Evolutionary conservation across 2,329 filamentous ascomycete genomes (phyloP), one percentile per base, ranked within the genome.

Genomic region (Fonsecaea pedrosoi): DNA sequence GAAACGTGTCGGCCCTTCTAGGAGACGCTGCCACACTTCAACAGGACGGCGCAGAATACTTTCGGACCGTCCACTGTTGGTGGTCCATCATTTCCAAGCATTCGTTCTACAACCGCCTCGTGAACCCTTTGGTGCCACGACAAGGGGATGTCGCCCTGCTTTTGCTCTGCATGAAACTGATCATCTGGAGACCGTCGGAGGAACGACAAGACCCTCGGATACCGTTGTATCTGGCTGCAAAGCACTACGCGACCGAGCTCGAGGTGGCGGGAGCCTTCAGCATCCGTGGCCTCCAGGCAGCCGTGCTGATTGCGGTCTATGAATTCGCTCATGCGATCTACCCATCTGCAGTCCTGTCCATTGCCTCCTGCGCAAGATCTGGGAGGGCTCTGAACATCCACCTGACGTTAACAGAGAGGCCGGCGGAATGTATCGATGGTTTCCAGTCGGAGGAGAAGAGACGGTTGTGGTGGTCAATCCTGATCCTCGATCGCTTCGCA

Each of bases 321-420:
- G 76, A 78, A 62, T 54, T 74, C 32, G 71, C 71, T 6, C 75
- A 78, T 58, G 74, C 68, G 21, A 76, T 78, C 8, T 77, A 77
- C 64, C 77, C 75, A 8, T 71, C 74, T 34, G 76, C 76, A 34
- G 75, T 72, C 60, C 61, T 77, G 7, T 73, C 74, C 15, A 54
- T 66, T 5, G 68, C 60, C 12, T 50, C 64, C 38, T 71, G 62
- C 34, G 68, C 68, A 2, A 56, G 65, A n/a, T 54, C 69, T 12
- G 68, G 62, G 15, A 56, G 67, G 54, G 57, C 65, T 9, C 55
- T 72, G 12, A 64, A 65, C 15, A 57, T 69, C n/a, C 30, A 67
- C 64, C 37, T 55, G 34, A 63, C 38, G 6, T 37, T 35, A 40
- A 59, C 42, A 18, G 32, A 21, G 8, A 50, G 6, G 10, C 30